Base-by-base conservation (phyloP, 495 filamentous ascomycete genomes). In the Neurospora sp. region DNA sequence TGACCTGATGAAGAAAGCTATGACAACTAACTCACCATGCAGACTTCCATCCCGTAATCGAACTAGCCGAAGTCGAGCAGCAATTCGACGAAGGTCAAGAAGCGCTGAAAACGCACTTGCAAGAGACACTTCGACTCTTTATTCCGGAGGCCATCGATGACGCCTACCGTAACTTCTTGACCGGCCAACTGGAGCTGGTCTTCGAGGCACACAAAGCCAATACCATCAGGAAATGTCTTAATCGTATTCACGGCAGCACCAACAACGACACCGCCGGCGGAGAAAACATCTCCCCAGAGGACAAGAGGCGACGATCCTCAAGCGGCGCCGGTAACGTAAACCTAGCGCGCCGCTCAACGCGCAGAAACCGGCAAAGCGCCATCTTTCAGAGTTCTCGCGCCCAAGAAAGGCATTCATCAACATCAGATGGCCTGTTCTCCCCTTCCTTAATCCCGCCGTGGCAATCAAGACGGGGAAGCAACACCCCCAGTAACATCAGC, bases 121-220 rank as follows among this genome's bases (percentile, higher is more conserved):
- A 76, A 38, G 76, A 78, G 22, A 79, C 74, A 40, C 78, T 81
- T 14, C n/a, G 74, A 10, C 75, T 81, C 10, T 68, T 81, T 0
- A 71, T 79, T 9, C 78, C 79, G 4, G 38, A 22, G 14, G 48
- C 18, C 12, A 68, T 77, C 12, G 78, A 79, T 6, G 71, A 74
- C 37, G 42, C 74, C 38, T 81, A 77, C 69, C 76, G 77, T 45
- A 65, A 44, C 20, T 81, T 81, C 41, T 70, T 81, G 10, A 70
- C 78, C 0, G 75, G 76, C 0, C 79, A 81, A 48, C 72, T 81
- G 20, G 78, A 76, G 6, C 71, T 81, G 0, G 76, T 79, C n/a
- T 77, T 78, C 18, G 76, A 81, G 20, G 78, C 73, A 0, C 78
- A 81, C 45, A 73, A 72, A 1, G 79, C 77, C 8, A 77, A 79